A percentile compares a stretch with the other conserved stretches of the same genome.
These are phyloP conservation scores for Linaria vulgaris DNA, from an alignment of 257 asterid species.

Conservation along the genomic window DNA sequence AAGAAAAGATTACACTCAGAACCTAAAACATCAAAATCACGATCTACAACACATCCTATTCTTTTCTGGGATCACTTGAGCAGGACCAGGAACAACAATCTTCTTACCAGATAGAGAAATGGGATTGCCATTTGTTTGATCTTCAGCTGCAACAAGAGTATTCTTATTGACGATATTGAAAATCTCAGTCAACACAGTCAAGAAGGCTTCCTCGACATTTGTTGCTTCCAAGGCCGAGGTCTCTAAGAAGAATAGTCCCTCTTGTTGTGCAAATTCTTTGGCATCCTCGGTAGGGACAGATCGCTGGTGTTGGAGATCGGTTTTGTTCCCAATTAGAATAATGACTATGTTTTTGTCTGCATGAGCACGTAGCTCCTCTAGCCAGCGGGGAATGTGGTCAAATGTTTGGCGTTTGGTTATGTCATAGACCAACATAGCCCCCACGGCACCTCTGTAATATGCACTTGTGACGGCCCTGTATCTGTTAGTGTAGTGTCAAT, in stretches of 20 bases:
- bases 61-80: constrained; percentile 67
- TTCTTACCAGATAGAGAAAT: constrained; percentile 61
- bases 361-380: constrained; percentile 50
- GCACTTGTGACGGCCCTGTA: constrained; percentile 88
- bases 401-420: constrained; percentile 67
- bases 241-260: constrained; percentile 70
- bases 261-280: constrained; percentile 68
- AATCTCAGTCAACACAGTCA: constrained; percentile 62
- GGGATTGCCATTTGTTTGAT: constrained; percentile 54
- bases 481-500: constrained; percentile 45
- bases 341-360: constrained; percentile 74
- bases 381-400: constrained; percentile 86
- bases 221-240: constrained; percentile 70
- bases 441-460: constrained; percentile 80
- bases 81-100: constrained; percentile 65
- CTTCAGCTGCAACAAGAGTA: constrained; percentile 51
- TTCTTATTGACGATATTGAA: constrained; percentile 65
- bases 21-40: constrained; percentile 21
- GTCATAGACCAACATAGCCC: constrained; percentile 79
- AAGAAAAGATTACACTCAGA: constrained; percentile 17
- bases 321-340: constrained; percentile 69
- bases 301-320: constrained; percentile 67
- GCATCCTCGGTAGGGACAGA: constrained; percentile 76
- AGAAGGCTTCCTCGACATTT: constrained; percentile 68
- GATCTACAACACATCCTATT: constrained; percentile 62